A percentile compares a stretch with the other conserved stretches of the same genome.
Evolutionary conservation across 495 filamentous ascomycete species (phyloP).

Genomic region (Trichoderma orchidacearum): DNA sequence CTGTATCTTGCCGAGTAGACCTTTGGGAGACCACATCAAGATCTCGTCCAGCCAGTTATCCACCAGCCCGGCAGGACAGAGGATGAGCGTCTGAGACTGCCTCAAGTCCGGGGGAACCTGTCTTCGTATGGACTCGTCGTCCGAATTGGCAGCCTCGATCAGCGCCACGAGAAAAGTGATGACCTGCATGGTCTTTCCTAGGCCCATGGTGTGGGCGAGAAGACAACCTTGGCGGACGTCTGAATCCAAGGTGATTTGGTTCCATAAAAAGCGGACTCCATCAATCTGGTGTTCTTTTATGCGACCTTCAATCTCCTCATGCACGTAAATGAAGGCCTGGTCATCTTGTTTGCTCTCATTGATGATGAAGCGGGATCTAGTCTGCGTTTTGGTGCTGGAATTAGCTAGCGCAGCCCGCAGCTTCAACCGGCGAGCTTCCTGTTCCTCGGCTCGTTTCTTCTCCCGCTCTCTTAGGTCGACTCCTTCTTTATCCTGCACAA

Average conservation of each 20-base stretch:
- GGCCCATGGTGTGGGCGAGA: conserved; percentile 83
- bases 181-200: conserved; percentile 88
- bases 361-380: conserved; percentile 44
- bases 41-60: conserved; percentile 80
- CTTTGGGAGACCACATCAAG: conserved; percentile 46
- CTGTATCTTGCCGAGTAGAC: conserved; percentile 35
- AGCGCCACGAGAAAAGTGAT: conserved; percentile 71
- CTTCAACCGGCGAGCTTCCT: conserved; percentile 33
- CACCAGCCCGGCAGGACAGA: conserved; percentile 63
- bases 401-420: conserved; percentile 27
- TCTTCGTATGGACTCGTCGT: conserved; percentile 33
- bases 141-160: conserved; percentile 45
- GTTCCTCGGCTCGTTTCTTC: conserved; percentile 25
- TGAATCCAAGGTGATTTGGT: conserved; percentile 48
- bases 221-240: conserved; percentile 57
- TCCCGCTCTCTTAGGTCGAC: conserved; percentile 31
- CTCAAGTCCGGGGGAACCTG: conserved; percentile 57
- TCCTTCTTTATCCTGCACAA: conserved; percentile 32
- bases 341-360: conserved; percentile 53
- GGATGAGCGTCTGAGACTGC: conserved; percentile 49
- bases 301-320: conserved; percentile 28
- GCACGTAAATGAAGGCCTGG: conserved; percentile 35
- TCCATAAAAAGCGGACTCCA: conserved; percentile 85
- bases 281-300: conserved; percentile 46
- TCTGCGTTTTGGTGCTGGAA: conserved; percentile 23